Percentiles rank a stretch among this genome's conserved stretches.
Conservation (phyloP, 805 yeast genomes). For the Alloascoidea hylecoeti region DNA sequence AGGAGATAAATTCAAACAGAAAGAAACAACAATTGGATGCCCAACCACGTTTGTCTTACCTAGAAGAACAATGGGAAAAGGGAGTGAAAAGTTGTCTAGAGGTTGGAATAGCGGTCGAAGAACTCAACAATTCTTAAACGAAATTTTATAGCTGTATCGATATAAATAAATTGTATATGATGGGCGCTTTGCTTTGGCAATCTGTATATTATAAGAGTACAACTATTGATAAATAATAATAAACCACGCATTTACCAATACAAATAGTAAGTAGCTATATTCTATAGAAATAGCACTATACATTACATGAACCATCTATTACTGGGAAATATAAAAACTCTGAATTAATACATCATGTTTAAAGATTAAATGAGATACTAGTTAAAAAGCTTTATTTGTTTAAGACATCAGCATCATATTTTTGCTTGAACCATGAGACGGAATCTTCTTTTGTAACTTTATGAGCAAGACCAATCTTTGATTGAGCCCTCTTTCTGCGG, state of each 20-base stretch:
- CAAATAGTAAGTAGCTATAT: too few species aligned
- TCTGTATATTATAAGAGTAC: too few species aligned
- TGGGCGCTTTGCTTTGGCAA: too few species aligned
- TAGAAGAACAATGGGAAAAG: slow-evolving; percentile 36
- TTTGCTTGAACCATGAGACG: slow-evolving; percentile 98
- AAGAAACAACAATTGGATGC: slow-evolving; percentile 27
- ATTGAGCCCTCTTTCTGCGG: slow-evolving; percentile 82
- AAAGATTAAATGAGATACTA: too few species aligned
- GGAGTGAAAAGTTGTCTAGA: slow-evolving; percentile 21
- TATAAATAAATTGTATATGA: too few species aligned
- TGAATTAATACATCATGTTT: too few species aligned
- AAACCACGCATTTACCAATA: too few species aligned
- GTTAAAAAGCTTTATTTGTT: too few species aligned
- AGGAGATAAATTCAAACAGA: slow-evolving; percentile 27
- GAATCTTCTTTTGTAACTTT: slow-evolving; percentile 86
- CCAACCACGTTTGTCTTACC: slow-evolving; percentile 28
- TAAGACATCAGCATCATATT: slow-evolving; percentile 97
- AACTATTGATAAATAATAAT: too few species aligned
- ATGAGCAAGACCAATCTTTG: slow-evolving; percentile 86
- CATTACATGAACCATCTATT: too few species aligned
- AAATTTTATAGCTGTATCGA: background rate
- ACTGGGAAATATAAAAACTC: too few species aligned
- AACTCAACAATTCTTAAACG: background rate
- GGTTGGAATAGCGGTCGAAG: slow-evolving; percentile 4
- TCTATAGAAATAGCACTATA: too few species aligned